phyloP scores from a whole-genome alignment of 1,284 basidiomycete genomes.

The Cutaneotrichosporon sp. region DNA sequence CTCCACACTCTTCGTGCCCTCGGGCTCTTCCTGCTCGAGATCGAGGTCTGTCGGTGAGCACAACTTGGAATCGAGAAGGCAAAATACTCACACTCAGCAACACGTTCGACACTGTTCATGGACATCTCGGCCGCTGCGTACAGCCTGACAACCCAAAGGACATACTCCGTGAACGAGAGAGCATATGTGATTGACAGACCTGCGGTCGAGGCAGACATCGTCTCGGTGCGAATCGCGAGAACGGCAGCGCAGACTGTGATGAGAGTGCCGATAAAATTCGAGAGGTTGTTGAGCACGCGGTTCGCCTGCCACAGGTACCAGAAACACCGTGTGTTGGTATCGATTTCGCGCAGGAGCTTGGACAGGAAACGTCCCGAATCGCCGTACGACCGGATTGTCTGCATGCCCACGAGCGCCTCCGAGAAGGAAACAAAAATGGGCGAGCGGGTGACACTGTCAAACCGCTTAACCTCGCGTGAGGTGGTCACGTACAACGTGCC shows the following conservation, averaged over 20 bases:
- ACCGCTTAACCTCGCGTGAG: constrained; percentile 55
- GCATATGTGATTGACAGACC: constrained; percentile 43
- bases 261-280: constrained; percentile 50
- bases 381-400: constrained; percentile 53
- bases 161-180: constrained; percentile 49
- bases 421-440: constrained; percentile 57
- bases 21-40: constrained; percentile 51
- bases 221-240: constrained; percentile 45
- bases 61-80: too few species aligned
- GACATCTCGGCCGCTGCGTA: constrained; percentile 51
- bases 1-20: constrained; percentile 42
- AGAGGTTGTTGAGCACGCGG: constrained; percentile 49
- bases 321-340: constrained; percentile 50
- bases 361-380: constrained; percentile 51
- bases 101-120: constrained; percentile 51
- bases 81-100: constrained; percentile 49
- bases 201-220: constrained; percentile 47
- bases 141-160: constrained; percentile 51
- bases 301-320: constrained; percentile 50
- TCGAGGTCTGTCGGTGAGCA: constrained; percentile 39
- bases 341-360: constrained; percentile 49
- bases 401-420: constrained; percentile 50
- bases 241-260: constrained; percentile 50
- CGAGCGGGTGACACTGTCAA: constrained; percentile 53
- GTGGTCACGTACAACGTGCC: constrained; percentile 51